Percentiles rank a stretch among this genome's conserved stretches.
phyloP scores from a whole-genome alignment of 192 early-diverging fungal species.

The Coemansia furcata region DNA sequence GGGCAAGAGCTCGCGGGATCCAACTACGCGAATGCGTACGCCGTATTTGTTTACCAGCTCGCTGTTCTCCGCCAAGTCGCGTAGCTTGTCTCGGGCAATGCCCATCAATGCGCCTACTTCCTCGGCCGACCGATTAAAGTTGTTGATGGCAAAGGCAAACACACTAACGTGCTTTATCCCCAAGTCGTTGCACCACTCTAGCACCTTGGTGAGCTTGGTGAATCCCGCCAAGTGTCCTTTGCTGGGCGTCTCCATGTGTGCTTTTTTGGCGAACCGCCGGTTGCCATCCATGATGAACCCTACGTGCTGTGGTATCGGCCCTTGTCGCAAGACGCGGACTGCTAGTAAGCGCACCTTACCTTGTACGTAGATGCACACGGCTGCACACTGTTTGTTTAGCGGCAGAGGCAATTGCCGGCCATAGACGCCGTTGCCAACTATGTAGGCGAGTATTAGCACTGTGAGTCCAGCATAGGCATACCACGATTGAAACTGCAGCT shows the following conservation, averaged over 20 bases:
- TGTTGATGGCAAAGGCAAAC: slow-evolving; percentile 98
- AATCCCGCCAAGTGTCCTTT: slow-evolving; percentile 83
- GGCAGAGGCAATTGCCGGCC: not conserved
- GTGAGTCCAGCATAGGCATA: not conserved
- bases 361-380: not conserved
- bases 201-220: slow-evolving; percentile 72
- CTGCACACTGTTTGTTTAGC: slow-evolving; percentile 11
- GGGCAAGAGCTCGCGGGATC: slow-evolving; percentile 69
- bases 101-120: slow-evolving; percentile 89
- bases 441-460: not conserved
- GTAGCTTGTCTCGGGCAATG: slow-evolving; percentile 73
- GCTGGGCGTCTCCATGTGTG: slow-evolving; percentile 48
- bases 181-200: slow-evolving; percentile 85
- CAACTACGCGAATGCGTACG: slow-evolving; percentile 78
- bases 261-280: slow-evolving; percentile 79
- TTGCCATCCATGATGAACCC: slow-evolving; percentile 99
- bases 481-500: not conserved
- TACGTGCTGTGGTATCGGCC: slow-evolving; percentile 85
- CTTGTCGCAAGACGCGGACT: slow-evolving; percentile 54
- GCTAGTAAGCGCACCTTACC: slow-evolving; percentile 1
- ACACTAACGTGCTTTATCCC: slow-evolving; percentile 86
- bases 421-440: slow-evolving; percentile 11
- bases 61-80: slow-evolving; percentile 68
- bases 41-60: slow-evolving; percentile 68
- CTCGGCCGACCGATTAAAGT: slow-evolving; percentile 83